Conservation (phyloP, 1,284 basidiomycete genomes). For the Cystobasidium sp. region DNA sequence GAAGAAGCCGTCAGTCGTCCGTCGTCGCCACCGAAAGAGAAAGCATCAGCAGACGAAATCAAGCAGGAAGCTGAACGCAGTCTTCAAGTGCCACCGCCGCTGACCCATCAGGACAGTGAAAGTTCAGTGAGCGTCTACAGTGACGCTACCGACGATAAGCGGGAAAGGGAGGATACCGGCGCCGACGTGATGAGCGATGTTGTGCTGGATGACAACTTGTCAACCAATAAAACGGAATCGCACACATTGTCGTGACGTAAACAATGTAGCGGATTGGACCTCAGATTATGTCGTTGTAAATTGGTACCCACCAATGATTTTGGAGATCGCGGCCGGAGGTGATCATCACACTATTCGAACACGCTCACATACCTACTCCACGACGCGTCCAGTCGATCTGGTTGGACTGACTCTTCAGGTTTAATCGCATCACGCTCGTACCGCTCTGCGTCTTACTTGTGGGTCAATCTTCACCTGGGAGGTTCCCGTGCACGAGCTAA, state of each 20-base stretch:
- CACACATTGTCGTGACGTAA: not conserved
- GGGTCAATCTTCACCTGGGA: no score
- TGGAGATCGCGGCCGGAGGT: no score
- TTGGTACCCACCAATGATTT: no score
- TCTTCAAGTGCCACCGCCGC: conserved; percentile 16
- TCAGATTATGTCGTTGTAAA: no score
- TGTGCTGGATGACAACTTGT: not conserved
- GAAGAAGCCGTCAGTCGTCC: conserved; percentile 3
- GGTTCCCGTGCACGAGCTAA: no score
- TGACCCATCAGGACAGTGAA: conserved; percentile 17
- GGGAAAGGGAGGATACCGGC: not conserved
- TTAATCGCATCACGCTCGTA: no score
- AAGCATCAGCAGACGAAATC: not conserved
- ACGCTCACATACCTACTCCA: no score
- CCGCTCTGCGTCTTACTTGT: no score
- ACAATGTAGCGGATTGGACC: no score
- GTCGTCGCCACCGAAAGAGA: not conserved
- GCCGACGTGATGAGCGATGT: not conserved
- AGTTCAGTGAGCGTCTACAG: conserved; percentile 24
- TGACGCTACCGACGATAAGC: not conserved
- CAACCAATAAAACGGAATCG: not conserved
- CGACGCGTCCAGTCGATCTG: no score
- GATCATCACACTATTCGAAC: no score
- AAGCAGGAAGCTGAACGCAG: not conserved
- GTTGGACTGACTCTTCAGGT: no score